These are phyloP conservation scores for Rhodotorula paludigena DNA, from an alignment of 768 basidiomycete species.

Conservation along the genomic window DNA sequence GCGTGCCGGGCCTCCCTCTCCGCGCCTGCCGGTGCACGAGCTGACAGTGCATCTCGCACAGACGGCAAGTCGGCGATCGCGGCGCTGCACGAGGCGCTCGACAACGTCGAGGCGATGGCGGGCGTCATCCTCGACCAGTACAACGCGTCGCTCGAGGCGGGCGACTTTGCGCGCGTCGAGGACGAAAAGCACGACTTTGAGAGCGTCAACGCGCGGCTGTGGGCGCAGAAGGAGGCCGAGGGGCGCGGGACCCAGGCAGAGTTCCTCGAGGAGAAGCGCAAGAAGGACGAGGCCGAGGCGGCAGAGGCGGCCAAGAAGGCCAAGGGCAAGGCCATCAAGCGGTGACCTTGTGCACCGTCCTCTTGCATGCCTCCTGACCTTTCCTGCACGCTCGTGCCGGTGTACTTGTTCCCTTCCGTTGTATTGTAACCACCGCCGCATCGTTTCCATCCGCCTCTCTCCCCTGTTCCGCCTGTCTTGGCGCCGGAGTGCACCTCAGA, in stretches of 20 bases:
- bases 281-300: slow-evolving; percentile 11
- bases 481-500: no score
- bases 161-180: slow-evolving; percentile 38
- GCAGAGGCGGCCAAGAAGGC: not conserved
- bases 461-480: no score
- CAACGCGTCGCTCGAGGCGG: slow-evolving; percentile 27
- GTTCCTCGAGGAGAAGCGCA: slow-evolving; percentile 19
- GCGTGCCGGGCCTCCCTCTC: slow-evolving; percentile 46
- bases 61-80: slow-evolving; percentile 71
- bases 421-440: no score
- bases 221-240: slow-evolving; percentile 33
- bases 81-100: slow-evolving; percentile 36
- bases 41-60: slow-evolving; percentile 44
- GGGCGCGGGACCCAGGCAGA: slow-evolving; percentile 28
- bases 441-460: no score
- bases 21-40: not conserved
- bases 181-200: slow-evolving; percentile 33
- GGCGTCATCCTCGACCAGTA: slow-evolving; percentile 33
- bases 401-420: not conserved
- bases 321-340: slow-evolving; percentile 31
- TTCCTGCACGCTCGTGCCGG: no score
- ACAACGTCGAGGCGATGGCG: slow-evolving; percentile 40
- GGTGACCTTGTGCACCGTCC: not conserved
- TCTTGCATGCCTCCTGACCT: not conserved
- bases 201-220: slow-evolving; percentile 27